Conservation (phyloP, 2,329 filamentous ascomycete genomes). For the Escovopsis weberi region DNA sequence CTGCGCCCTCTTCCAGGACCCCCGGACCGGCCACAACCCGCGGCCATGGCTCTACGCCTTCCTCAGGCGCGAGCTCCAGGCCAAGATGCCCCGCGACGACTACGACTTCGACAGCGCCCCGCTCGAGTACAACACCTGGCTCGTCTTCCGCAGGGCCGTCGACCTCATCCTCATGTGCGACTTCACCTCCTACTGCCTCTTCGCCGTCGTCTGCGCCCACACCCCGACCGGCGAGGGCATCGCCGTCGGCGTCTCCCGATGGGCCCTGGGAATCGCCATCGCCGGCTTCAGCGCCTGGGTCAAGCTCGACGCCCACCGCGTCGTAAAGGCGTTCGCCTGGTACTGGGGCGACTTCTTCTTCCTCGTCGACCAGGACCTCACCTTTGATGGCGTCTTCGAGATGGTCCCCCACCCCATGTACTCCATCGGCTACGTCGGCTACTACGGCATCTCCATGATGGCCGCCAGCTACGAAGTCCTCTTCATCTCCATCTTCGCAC, state of each 20-base stretch:
- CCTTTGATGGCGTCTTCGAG: slow-evolving; percentile 97
- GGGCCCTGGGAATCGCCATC: slow-evolving; percentile 61
- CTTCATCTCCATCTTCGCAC: slow-evolving; percentile 90
- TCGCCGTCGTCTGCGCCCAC: slow-evolving; percentile 76
- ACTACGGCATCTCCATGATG: slow-evolving; percentile 97
- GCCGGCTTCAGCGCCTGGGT: slow-evolving; percentile 97
- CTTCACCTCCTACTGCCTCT: slow-evolving; percentile 92
- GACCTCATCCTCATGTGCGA: slow-evolving; percentile 98
- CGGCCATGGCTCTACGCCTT: slow-evolving; percentile 69
- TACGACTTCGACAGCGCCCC: slow-evolving; percentile 89
- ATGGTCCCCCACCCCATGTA: slow-evolving; percentile 99
- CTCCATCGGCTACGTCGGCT: slow-evolving; percentile 92
- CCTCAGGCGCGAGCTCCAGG: slow-evolving; percentile 79
- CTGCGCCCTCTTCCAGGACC: slow-evolving; percentile 74
- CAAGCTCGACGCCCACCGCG: slow-evolving; percentile 90
- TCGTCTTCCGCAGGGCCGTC: slow-evolving; percentile 87
- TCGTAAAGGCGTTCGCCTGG: slow-evolving; percentile 98
- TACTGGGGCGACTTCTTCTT: slow-evolving; percentile 99
- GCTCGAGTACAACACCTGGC: slow-evolving; percentile 97
- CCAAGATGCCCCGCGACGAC: slow-evolving; percentile 74
- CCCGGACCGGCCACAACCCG: slow-evolving; percentile 65
- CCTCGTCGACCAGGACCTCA: slow-evolving; percentile 92
- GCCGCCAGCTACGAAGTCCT: slow-evolving; percentile 95
- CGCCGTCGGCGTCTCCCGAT: slow-evolving; percentile 57
- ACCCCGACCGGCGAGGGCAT: slow-evolving; percentile 58